Percentiles rank a stretch among this genome's conserved stretches.
Evolutionary conservation across 2,329 filamentous ascomycete species (phyloP).

Genomic region (Aspergillus sp.): DNA sequence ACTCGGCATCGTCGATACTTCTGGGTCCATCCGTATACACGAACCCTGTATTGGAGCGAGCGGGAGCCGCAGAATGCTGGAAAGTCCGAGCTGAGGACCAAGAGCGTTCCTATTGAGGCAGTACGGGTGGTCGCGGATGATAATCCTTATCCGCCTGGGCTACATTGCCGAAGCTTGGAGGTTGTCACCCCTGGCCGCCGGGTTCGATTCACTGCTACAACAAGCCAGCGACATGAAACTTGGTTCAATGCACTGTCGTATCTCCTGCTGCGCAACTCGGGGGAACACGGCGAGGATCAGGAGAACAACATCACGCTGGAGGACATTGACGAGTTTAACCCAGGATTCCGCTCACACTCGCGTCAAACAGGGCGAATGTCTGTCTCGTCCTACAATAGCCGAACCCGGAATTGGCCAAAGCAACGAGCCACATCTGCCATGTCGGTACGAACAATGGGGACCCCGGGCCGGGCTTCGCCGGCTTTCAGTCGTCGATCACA

Average conservation of each 20-base stretch:
- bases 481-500: slow-evolving; percentile 24
- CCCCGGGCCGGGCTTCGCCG: slow-evolving; percentile 27
- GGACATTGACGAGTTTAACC: slow-evolving; percentile 73
- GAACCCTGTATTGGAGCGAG: slow-evolving; percentile 94
- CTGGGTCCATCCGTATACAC: slow-evolving; percentile 97
- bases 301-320: slow-evolving; percentile 50
- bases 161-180: slow-evolving; percentile 88
- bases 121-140: slow-evolving; percentile 88
- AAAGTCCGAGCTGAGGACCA: slow-evolving; percentile 65
- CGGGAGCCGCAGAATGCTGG: slow-evolving; percentile 72
- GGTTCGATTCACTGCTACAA: slow-evolving; percentile 90
- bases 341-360: slow-evolving; percentile 47
- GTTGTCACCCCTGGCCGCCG: slow-evolving; percentile 80
- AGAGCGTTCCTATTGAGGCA: slow-evolving; percentile 89
- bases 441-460: slow-evolving; percentile 28
- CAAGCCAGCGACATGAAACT: slow-evolving; percentile 88
- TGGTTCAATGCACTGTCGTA: slow-evolving; percentile 98
- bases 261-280: slow-evolving; percentile 66
- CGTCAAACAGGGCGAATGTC: slow-evolving; percentile 51
- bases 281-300: slow-evolving; percentile 46
- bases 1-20: slow-evolving; percentile 93
- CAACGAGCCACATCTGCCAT: slow-evolving; percentile 29
- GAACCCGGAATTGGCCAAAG: slow-evolving; percentile 58
- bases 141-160: slow-evolving; percentile 86
- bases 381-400: slow-evolving; percentile 71